Percentiles rank a stretch among this genome's conserved stretches.
phyloP scores from a whole-genome alignment of 2,329 filamentous ascomycete genomes.

The Gremmenia infestans region DNA sequence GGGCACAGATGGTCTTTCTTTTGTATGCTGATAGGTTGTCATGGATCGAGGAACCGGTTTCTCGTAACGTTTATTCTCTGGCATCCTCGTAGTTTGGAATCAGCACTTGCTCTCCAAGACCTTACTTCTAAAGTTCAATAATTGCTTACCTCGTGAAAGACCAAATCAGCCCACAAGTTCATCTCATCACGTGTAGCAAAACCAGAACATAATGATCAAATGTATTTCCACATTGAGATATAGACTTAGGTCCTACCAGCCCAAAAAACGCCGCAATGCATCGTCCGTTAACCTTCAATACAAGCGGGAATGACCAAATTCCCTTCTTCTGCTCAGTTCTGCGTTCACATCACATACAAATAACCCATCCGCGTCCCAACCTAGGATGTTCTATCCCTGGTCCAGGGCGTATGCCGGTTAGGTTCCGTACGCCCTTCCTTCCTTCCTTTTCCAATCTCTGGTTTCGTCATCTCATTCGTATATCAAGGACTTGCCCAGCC shows the following conservation, averaged over 20 bases:
- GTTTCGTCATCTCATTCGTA: background rate
- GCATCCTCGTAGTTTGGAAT: background rate
- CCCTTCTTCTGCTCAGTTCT: slow-evolving; percentile 5
- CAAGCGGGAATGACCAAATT: slow-evolving; percentile 10
- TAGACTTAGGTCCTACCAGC: slow-evolving; percentile 10
- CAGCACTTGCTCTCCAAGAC: no score
- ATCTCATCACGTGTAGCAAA: no score
- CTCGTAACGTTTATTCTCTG: background rate
- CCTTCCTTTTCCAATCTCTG: background rate
- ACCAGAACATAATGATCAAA: slow-evolving; percentile 9
- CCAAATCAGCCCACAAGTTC: no score
- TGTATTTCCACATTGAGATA: slow-evolving; percentile 23
- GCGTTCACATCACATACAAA: background rate
- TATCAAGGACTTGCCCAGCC: slow-evolving; percentile 63
- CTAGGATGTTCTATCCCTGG: background rate
- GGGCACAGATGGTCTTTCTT: background rate
- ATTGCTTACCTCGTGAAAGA: no score
- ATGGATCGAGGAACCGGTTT: background rate
- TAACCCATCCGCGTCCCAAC: background rate
- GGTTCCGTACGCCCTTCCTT: background rate
- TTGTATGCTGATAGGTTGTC: background rate
- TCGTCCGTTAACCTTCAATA: slow-evolving; percentile 13
- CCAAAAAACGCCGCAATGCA: slow-evolving; percentile 22
- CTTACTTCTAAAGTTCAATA: no score
- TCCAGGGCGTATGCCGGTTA: background rate